Base-by-base conservation (phyloP, 768 basidiomycete genomes). In the Suillus luteus region DNA sequence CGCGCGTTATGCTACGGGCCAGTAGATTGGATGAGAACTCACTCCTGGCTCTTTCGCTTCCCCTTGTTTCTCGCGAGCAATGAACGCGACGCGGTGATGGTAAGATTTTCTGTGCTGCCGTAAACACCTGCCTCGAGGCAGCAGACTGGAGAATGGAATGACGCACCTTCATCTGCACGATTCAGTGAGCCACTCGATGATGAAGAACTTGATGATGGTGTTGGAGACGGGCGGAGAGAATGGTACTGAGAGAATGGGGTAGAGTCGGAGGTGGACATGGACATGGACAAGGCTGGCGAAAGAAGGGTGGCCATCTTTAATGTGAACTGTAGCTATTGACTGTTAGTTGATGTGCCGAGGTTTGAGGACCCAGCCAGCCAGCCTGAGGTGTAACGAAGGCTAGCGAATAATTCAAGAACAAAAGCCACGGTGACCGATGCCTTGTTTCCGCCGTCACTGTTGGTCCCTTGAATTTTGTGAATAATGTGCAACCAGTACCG, bases 21-120 rank as follows among this genome's bases (percentile, higher is more conserved):
- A 55, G 60, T 27, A 37, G n/a, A 14, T 35, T 38, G 64, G 62
- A 55, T 55, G 51, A 67, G 61, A 64, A 85, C 90, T 74, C 74
- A 92, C 90, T 91, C 90, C 67, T 84, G 81, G 71, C 86, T 86
- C 75, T 79, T 86, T 73, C 79, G 82, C 71, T 82, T 87, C 61
- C 82, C 83, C 55, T 78, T 77, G 67, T 72, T 79, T 69, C 78
- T 81, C 60, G 80, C 73, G 19, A 64, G 64, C 62, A 83, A 70
- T 15, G 81, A 67, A 60, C 78, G 83, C 68, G 79, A 84, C 60
- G 80, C 76, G 51, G 87, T 93, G 69, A 92, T 85, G 19, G 91
- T 93, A 68, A 81, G 74, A 74, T 92, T 89, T 76, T 92, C 91
- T 92, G 74, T 61, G 49, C 71, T 77, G 70, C 72, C 74, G 75